Evolutionary conservation across 352 stramenopile genomes (phyloP), one percentile per base, ranked within the genome.

Genomic region (Phytopythium litorale): DNA sequence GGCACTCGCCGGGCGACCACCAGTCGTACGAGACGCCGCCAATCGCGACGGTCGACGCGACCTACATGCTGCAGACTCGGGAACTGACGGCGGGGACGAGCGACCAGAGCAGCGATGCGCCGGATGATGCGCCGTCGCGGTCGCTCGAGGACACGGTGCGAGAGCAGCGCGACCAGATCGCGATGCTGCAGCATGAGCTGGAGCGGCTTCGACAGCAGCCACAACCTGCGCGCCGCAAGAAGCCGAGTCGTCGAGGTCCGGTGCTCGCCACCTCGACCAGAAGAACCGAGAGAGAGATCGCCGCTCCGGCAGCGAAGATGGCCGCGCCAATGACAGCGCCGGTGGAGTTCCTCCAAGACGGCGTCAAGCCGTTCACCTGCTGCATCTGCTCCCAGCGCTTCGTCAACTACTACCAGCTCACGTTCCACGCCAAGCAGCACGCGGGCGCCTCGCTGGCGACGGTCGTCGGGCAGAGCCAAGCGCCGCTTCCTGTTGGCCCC

Each of bases 381-480:
- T 73, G 69, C 52, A 70, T 88, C 23, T 85, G 78, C 55, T 57
- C 64, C 45, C 79, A 79, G 25, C 76, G 71, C 23, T 88, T 88
- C 64, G 64, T 73, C 60, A 89, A 88, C 52, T 89, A 79, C 60
- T 89, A 84, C 60, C 80, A 89, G 63, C 75, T 89, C n/a, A 76
- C 76, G 9, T 89, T 88, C 62, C 78, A 89, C 52, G 75, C 62
- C 33, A 89, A 89, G 60, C 76, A 88, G 65, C 78, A 89, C 53
- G 69, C 78, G 7, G 65, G 64, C 5, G 42, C 42, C 18, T 55
- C 67, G 2, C 67, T 79, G 25, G 42, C 58, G 4, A 58, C 77
- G 43, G 75, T 88, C 11, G 66, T 72, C 40, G 70, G 71, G 25
- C 32, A 59, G 18, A 46, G 58, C 13, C 76, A 90, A 52, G 38